A percentile compares a stretch with the other conserved stretches of the same genome.
phyloP scores from a whole-genome alignment of 148 eudicot genomes.

The Heliosperma pusillum region DNA sequence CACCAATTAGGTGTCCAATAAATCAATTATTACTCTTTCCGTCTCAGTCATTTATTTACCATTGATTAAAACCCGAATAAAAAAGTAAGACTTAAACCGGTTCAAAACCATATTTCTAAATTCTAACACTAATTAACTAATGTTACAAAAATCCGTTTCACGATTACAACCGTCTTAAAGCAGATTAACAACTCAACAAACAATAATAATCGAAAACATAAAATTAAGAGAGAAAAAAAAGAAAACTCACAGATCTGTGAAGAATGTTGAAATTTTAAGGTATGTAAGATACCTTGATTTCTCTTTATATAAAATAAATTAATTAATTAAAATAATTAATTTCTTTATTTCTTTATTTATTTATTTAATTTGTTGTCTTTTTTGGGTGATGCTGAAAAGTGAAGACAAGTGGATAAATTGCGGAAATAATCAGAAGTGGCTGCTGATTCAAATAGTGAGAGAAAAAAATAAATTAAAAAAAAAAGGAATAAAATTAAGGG shows the following conservation, averaged over 20 bases:
- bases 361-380: background rate
- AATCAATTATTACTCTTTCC: too few relatives aligned
- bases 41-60: too few relatives aligned
- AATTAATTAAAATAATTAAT: background rate
- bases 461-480: too few relatives aligned
- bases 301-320: background rate
- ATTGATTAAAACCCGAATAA: too few relatives aligned
- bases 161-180: too few relatives aligned
- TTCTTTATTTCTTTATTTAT: background rate
- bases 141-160: too few relatives aligned
- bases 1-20: background rate
- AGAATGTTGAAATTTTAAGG: background rate
- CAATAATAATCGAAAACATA: too few relatives aligned
- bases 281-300: background rate
- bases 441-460: background rate
- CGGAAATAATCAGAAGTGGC: background rate
- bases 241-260: conserved; percentile 7
- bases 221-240: background rate
- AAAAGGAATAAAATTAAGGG: too few relatives aligned
- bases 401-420: background rate
- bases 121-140: too few relatives aligned
- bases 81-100: too few relatives aligned
- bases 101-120: too few relatives aligned
- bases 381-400: background rate
- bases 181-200: too few relatives aligned